Evolutionary conservation across 768 basidiomycete species (phyloP), one percentile per base, ranked within the genome.

Genomic region (Mycena kentingensis): DNA sequence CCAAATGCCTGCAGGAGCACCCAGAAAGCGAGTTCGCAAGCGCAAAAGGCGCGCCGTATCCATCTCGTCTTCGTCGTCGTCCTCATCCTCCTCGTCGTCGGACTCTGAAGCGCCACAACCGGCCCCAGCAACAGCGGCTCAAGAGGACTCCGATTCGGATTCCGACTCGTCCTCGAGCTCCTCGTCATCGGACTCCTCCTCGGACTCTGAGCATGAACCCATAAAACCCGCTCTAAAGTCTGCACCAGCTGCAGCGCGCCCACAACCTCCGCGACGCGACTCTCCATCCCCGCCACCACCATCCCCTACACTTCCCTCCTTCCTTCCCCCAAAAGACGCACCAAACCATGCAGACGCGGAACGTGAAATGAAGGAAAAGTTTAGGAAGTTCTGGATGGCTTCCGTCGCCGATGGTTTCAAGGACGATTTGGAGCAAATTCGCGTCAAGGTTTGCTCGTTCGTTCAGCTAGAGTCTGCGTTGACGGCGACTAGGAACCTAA

Each of bases 371-470:
- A 85, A 83, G 62, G 81, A 81, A 28, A 80, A 76, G 37, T 93
- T 93, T 66, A 74, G 85, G 49, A 85, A 85, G 66, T 93, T 93
- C 63, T 93, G 91, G 91, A 91, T 93, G 90, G 71, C 82, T 2
- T 82, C 86, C 1, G 78, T 93, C 6, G 88, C 84, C 2, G 88
- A 92, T 65, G 90, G 82, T 11, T 94, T 93, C 70, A 81, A 80
- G 56, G 85, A 88, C 39, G 92, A 93, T 66, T 73, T 93, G n/a
- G 89, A 91, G 61, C 78, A 84, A 61, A 85, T 93, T 61, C 82
- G 86, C 27, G 58, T 59, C 25, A 89, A 91, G 78, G 91, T 88
- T 46, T 32, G 78, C 67, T 31, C 46, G 11, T 7, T 28, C 27
- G 18, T 16, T 16, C n/a, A n/a, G n/a, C n/a, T n/a, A n/a, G n/a